phyloP scores from a whole-genome alignment of 169 alveolate species.

The Plasmodium coatneyi region DNA sequence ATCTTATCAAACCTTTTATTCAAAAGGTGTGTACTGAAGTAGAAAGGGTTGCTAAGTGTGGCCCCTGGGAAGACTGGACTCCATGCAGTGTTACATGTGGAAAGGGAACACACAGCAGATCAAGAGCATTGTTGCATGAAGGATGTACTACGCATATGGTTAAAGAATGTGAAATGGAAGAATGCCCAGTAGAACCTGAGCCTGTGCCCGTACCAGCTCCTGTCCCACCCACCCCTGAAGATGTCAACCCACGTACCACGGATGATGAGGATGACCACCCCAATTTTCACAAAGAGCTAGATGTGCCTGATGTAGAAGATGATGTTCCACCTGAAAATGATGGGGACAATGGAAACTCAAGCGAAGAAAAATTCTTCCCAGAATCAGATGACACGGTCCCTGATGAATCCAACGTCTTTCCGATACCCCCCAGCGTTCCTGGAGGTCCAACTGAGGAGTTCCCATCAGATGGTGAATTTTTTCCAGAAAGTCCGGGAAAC shows the following conservation, averaged over 20 bases:
- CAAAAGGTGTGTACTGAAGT: conserved; percentile 41
- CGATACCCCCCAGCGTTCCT: not conserved
- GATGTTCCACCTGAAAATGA: conserved; percentile 8
- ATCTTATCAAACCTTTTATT: conserved; percentile 39
- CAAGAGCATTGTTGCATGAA: conserved; percentile 23
- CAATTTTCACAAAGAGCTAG: not conserved
- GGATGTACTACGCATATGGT: conserved; percentile 7
- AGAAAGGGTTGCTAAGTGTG: conserved; percentile 48
- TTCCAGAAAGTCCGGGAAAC: no score
- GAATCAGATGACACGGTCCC: not conserved
- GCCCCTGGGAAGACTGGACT: conserved; percentile 49
- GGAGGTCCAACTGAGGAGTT: not conserved
- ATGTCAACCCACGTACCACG: not conserved
- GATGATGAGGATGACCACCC: conserved; percentile 15
- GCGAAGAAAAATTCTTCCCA: not conserved
- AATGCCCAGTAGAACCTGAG: conserved; percentile 4
- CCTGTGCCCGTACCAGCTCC: conserved; percentile 3
- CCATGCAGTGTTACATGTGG: conserved; percentile 59
- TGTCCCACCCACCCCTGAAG: not conserved
- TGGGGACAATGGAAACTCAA: not conserved
- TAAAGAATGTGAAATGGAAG: not conserved
- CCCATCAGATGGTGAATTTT: not conserved
- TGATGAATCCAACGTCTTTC: not conserved
- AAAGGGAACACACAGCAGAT: conserved; percentile 21
- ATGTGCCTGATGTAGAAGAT: conserved; percentile 1